Percentiles rank a stretch among this genome's conserved stretches.
phyloP scores from a whole-genome alignment of 768 basidiomycete species.

The Amanita inopinata region DNA sequence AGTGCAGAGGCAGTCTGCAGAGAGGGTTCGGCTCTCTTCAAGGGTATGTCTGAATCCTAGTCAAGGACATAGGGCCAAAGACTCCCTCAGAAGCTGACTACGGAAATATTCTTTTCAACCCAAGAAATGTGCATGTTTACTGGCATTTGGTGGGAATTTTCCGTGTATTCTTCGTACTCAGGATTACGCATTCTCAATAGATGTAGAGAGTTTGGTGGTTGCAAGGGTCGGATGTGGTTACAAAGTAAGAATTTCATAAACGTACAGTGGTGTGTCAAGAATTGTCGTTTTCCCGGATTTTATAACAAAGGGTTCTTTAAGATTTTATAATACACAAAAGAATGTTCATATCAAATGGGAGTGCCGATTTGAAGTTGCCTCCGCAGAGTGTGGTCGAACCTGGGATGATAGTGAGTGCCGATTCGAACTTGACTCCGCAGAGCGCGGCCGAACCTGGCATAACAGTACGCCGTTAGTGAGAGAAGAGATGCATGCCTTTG shows the following conservation, averaged over 20 bases:
- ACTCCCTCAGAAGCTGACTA: conserved; percentile 51
- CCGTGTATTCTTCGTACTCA: no score
- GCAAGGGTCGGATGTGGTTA: conserved; percentile 8
- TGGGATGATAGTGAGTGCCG: neutral
- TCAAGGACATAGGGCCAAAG: conserved; percentile 49
- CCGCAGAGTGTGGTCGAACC: neutral
- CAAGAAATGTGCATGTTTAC: conserved; percentile 34
- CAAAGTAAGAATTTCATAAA: no score
- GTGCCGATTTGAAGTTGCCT: neutral
- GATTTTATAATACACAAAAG: neutral
- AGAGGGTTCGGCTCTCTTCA: no score
- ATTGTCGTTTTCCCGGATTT: no score
- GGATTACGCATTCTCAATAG: conserved; percentile 46
- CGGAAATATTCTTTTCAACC: conserved; percentile 50
- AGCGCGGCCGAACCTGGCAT: conserved; percentile 21
- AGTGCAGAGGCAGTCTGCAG: no score
- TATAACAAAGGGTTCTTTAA: no score
- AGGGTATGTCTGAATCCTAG: conserved; percentile 53
- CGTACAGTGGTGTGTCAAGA: no score
- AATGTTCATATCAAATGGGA: neutral
- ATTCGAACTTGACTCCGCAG: neutral
- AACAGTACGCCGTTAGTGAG: neutral
- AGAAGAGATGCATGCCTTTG: neutral
- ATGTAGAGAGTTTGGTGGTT: conserved; percentile 21
- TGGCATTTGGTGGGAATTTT: neutral